Evolutionary conservation across 2,329 filamentous ascomycete genomes (phyloP), one percentile per base, ranked within the genome.

Genomic region (Gyromitra esculenta): DNA sequence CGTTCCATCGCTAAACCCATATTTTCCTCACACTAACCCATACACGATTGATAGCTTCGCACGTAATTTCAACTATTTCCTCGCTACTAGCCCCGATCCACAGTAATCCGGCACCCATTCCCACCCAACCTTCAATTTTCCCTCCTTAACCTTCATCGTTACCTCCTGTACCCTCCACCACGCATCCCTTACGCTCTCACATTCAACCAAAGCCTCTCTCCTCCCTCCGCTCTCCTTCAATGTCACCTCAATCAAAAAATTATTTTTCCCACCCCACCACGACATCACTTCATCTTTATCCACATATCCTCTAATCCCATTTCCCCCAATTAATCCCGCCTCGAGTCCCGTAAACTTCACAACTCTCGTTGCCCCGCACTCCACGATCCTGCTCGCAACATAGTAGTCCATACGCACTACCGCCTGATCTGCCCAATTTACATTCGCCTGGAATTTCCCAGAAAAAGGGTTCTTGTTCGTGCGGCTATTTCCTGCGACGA

Each of bases 21-120:
- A n/a, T 45, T 39, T 39, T 21, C 25, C 45, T 21, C 39, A 59
- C 43, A 15, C 13, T 11, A 2, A 43, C 13, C 15, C 2, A 31
- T 21, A 65, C 25, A 31, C 43, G 25, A 50, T 43, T 67, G 15
- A 41, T 37, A 6, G 50, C 3, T 8, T 25, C 39, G 59, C 15
- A 48, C 8, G 37, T 18, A 25, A 21, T n/a, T 54, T n/a, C 21
- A 52, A 35, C 37, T 64, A 72, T 15, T 64, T 64, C 21, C 59
- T 54, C n/a, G 6, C 37, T 31, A 21, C 13, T n/a, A 41, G 25
- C 21, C 72, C 72, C n/a, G 52, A 25, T 50, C 25, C 72, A 41
- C 72, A 75, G n/a, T 75, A 75, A 37, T 75, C 72, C n/a, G 50
- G 25, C 39, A 70, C 52, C 72, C 72, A 75, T 59, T 75, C 72